Evolutionary conservation across 306 rosid genomes (phyloP), one percentile per base, ranked within the genome.

Genomic region (Quercus alba): DNA sequence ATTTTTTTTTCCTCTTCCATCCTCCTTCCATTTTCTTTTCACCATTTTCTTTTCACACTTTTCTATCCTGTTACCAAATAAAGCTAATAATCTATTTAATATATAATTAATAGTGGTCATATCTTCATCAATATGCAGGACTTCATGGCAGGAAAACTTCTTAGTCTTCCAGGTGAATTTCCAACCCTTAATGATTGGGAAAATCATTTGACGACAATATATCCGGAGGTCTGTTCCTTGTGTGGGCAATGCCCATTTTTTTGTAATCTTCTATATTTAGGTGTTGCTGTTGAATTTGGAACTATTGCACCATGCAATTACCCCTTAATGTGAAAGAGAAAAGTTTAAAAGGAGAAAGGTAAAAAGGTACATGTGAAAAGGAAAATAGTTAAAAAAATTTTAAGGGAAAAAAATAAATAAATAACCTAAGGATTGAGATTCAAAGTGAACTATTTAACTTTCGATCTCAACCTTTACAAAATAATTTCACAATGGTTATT

Each of bases 131-230:
- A 3, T 67, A 73, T 87, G 80, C 91, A 95, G 99, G 98, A 95
- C 87, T 95, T 95, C 67, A 66, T 95, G 93, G 93, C 80, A 28
- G 99, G 99, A 79, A 93, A 84, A 79, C 99, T 93, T 82, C 88
- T 88, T 66, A 86, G 92, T 81, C 46, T 90, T 81, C 98, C 97
- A 35, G 98, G 98, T 75, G 98, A 95, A 87, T 85, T 93, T 67
- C 99, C 99, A 70, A 95, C 92, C 49, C 91, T 95, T 23, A 88
- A 90, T 64, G 99, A 95, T 82, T 95, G 98, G 99, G 99, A 95
- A 81, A 95, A 93, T 91, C 99, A 95, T 79, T 87, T 95, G 86
- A 93, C 98, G 23, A 90, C 98, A 38, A 87, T 95, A 88, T 95
- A 90, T 87, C 97, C 98, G 3, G 98, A 95, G 97, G 99, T 95